Percentiles rank a stretch among this genome's conserved stretches.
phyloP scores from a whole-genome alignment of 345 rosid species.

The Boechera stricta region DNA sequence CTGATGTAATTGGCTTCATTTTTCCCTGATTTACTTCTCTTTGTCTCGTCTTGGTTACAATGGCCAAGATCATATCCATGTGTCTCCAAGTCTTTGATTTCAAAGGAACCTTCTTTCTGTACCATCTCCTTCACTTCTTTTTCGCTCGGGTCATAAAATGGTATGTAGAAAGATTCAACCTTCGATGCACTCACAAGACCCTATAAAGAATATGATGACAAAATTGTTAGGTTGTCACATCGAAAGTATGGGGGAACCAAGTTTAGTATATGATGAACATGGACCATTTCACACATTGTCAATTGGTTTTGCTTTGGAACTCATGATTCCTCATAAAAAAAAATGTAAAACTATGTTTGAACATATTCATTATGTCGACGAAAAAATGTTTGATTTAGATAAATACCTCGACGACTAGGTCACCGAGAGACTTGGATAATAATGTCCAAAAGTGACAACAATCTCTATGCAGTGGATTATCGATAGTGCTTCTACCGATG shows the following conservation, averaged over 20 bases:
- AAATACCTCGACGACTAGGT: slow-evolving; percentile 50
- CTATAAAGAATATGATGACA: slow-evolving; percentile 14
- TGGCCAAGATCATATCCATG: slow-evolving; percentile 39
- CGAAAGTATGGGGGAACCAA: neutral
- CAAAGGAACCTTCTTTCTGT: slow-evolving; percentile 47
- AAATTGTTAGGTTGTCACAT: neutral
- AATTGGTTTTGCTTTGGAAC: neutral
- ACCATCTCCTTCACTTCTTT: slow-evolving; percentile 42
- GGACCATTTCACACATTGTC: neutral
- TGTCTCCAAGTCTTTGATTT: slow-evolving; percentile 25
- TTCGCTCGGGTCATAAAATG: slow-evolving; percentile 37
- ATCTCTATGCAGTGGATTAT: slow-evolving; percentile 46
- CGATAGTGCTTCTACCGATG: slow-evolving; percentile 41
- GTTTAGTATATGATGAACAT: neutral
- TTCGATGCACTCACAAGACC: slow-evolving; percentile 46
- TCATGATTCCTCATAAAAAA: neutral
- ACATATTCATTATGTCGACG: neutral
- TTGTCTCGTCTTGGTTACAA: slow-evolving; percentile 33
- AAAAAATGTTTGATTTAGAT: neutral
- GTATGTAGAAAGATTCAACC: slow-evolving; percentile 50
- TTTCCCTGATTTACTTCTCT: slow-evolving; percentile 39
- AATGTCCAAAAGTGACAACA: slow-evolving; percentile 43
- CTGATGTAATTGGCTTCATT: slow-evolving; percentile 54
- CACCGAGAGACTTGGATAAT: slow-evolving; percentile 43
- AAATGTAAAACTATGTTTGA: neutral